Percentiles rank a stretch among this genome's conserved stretches.
Conservation (phyloP, 495 filamentous ascomycete genomes). For the Penicilliopsis zonata region DNA sequence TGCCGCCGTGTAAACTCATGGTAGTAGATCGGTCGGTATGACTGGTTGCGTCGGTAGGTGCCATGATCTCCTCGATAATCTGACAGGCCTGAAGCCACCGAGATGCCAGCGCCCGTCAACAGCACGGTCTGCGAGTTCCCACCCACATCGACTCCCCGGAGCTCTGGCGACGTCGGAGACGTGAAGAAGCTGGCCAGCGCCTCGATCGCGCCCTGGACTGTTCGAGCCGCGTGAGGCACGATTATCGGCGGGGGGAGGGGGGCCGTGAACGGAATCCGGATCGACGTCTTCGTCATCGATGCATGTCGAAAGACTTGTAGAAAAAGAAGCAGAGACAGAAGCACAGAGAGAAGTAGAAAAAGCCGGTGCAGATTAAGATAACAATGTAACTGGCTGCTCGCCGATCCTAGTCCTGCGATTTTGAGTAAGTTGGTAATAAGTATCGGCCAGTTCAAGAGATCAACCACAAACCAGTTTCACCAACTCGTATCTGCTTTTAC, state of each 20-base stretch:
- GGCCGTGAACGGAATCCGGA: conserved; percentile 86
- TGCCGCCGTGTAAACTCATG: conserved; percentile 75
- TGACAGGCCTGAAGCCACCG: conserved; percentile 81
- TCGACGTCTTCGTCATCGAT: conserved; percentile 52
- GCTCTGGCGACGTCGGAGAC: conserved; percentile 34
- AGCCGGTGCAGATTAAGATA: no score
- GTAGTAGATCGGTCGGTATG: conserved; percentile 85
- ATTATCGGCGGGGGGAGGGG: conserved; percentile 69
- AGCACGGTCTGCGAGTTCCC: conserved; percentile 51
- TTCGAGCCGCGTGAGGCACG: conserved; percentile 55
- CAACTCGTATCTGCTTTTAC: no score
- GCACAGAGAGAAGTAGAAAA: no score
- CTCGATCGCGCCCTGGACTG: conserved; percentile 59
- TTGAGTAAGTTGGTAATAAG: no score
- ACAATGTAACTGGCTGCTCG: no score
- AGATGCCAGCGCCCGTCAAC: conserved; percentile 85
- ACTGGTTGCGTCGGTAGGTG: conserved; percentile 82
- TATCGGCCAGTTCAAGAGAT: no score
- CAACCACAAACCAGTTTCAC: no score
- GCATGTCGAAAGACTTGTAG: neutral
- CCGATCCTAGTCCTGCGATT: no score
- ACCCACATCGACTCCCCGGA: conserved; percentile 35
- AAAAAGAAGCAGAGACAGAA: no score
- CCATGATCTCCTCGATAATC: conserved; percentile 87
- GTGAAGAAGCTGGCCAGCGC: conserved; percentile 66